Conservation (phyloP, 139 green algal genomes). For the Chlamydomonas applanata region DNA sequence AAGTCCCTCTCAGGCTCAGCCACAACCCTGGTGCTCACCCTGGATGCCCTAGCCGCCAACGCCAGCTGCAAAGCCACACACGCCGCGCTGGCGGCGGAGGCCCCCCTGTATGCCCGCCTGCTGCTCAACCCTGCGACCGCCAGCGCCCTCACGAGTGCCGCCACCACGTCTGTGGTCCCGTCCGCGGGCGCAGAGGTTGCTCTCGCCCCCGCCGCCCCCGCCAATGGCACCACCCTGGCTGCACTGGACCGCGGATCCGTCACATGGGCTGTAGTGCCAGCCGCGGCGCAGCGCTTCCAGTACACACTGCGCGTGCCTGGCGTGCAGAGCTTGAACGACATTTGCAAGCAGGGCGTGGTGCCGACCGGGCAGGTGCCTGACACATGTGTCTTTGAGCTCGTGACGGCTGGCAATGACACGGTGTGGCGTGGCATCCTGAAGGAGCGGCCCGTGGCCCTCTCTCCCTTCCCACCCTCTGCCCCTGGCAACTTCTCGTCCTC, state of each 20-base stretch:
- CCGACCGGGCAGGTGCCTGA: constrained; percentile 4
- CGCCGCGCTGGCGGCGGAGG: no score
- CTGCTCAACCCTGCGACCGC: no score
- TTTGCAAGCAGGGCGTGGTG: constrained; percentile 11
- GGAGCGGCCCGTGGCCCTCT: background rate
- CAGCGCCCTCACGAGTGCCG: no score
- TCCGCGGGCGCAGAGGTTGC: no score
- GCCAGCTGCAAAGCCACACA: no score
- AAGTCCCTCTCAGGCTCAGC: no score
- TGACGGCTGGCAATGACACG: background rate
- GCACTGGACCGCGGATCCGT: background rate
- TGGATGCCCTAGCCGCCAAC: no score
- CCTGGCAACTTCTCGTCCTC: background rate
- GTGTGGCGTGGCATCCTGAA: background rate
- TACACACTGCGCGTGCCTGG: background rate
- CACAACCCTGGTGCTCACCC: no score
- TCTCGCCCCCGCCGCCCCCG: no score
- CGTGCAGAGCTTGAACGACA: background rate
- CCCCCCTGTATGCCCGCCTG: no score
- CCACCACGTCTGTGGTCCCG: no score
- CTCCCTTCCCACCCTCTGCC: background rate
- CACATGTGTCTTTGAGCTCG: constrained; percentile 16
- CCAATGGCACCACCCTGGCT: no score
- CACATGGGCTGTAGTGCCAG: constrained; percentile 2
- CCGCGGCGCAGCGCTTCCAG: background rate